Percentiles rank a stretch among this genome's conserved stretches.
Evolutionary conservation across 345 rosid species (phyloP).

Genomic region (Dimocarpus longan): DNA sequence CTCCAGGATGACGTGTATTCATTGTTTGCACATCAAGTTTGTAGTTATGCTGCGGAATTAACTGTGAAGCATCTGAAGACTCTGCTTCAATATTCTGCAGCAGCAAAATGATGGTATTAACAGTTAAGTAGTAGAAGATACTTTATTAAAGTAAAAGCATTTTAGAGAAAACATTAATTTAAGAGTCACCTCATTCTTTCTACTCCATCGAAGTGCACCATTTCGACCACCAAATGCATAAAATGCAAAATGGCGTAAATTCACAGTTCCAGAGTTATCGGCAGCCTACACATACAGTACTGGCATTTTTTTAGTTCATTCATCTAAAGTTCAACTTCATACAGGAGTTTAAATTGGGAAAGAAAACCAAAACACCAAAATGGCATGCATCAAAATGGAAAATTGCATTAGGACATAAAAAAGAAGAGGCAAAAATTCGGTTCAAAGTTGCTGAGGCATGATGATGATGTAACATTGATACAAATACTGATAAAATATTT

Average conservation of each 20-base stretch:
- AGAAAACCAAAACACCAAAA: neutral
- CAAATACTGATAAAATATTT: neutral
- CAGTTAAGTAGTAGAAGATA: slow-evolving; percentile 13
- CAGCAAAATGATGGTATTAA: slow-evolving; percentile 32
- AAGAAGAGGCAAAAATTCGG: neutral
- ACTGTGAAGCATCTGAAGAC: slow-evolving; percentile 68
- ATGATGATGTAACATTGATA: neutral
- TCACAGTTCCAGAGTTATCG: slow-evolving; percentile 68
- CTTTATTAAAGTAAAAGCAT: neutral
- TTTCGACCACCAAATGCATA: slow-evolving; percentile 85
- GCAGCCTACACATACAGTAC: slow-evolving; percentile 52
- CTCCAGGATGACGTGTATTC: slow-evolving; percentile 89
- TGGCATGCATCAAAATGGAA: neutral
- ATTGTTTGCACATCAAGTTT: slow-evolving; percentile 86
- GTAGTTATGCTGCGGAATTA: slow-evolving; percentile 97
- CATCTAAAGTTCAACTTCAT: neutral
- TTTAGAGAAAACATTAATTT: slow-evolving; percentile 11
- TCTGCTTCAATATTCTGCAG: slow-evolving; percentile 73
- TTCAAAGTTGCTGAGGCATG: neutral
- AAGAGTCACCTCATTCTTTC: slow-evolving; percentile 77
- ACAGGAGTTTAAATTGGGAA: slow-evolving; percentile 3
- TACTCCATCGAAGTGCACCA: slow-evolving; percentile 81
- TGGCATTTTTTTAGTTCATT: neutral
- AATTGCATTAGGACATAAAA: neutral
- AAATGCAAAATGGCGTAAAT: slow-evolving; percentile 89